Evolutionary conservation across 2,329 filamentous ascomycete genomes (phyloP).

Genomic region (Aspergillus novoparasiticus): DNA sequence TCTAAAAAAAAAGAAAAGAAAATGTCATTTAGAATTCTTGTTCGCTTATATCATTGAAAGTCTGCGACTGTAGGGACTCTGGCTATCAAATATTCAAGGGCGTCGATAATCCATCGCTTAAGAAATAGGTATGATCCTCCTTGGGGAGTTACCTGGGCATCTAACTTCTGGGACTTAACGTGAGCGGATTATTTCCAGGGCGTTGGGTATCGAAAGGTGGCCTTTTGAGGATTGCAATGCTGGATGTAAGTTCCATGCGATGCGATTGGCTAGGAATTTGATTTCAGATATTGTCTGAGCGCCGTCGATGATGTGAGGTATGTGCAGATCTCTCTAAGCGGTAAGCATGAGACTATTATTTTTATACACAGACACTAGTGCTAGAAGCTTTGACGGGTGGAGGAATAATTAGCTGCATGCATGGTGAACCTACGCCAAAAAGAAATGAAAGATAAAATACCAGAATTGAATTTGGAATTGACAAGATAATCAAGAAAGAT

Average conservation of each 20-base stretch:
- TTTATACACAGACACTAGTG: not conserved
- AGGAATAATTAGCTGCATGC: not conserved
- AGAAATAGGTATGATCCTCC: not conserved
- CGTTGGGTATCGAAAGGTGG: not conserved
- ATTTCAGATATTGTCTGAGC: not conserved
- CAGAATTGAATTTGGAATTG: not conserved
- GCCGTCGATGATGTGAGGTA: not conserved
- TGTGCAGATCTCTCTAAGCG: not conserved
- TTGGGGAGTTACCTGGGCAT: not conserved
- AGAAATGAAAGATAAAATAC: not conserved
- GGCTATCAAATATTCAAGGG: not conserved
- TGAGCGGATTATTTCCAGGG: not conserved
- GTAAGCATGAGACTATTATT: not conserved
- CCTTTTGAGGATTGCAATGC: not conserved
- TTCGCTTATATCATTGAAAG: too few species aligned
- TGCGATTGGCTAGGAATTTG: not conserved
- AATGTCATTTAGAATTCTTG: too few species aligned
- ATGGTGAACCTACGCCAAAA: not conserved
- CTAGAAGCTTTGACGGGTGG: not conserved
- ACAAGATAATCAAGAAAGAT: not conserved
- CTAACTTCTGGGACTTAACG: not conserved
- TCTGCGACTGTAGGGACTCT: too few species aligned
- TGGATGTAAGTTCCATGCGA: not conserved
- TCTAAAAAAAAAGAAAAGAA: too few species aligned
- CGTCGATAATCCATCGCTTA: not conserved